Percentiles rank a stretch among this genome's conserved stretches.
phyloP scores from a whole-genome alignment of 805 yeast genomes.

The Candida dendrica region DNA sequence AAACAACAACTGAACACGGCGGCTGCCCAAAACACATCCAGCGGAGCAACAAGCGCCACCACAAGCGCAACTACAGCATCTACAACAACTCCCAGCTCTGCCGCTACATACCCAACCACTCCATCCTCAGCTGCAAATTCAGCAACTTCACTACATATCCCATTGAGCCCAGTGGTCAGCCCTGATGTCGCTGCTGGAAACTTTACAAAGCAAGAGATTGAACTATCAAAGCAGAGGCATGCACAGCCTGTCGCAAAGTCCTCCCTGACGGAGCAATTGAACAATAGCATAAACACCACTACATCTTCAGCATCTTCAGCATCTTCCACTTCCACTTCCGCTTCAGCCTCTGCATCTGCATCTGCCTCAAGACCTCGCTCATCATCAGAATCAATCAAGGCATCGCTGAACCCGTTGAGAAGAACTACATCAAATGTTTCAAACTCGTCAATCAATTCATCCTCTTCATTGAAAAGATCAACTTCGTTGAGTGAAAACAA shows the following conservation, averaged over 20 bases:
- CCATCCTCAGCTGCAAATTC: slow-evolving; percentile 3
- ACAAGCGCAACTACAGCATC: slow-evolving; percentile 7
- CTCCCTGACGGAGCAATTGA: background rate
- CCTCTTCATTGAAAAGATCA: background rate
- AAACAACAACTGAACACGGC: background rate
- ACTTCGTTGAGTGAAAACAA: background rate
- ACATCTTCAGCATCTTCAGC: no score
- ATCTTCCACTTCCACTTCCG: no score
- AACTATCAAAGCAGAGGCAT: background rate
- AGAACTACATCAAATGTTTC: slow-evolving; percentile 1
- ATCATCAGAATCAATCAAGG: slow-evolving; percentile 13
- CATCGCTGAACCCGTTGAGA: background rate
- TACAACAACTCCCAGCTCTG: slow-evolving; percentile 2
- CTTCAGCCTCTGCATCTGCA: no score
- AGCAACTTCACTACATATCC: slow-evolving; percentile 4
- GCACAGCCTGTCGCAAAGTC: background rate
- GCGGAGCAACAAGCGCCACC: slow-evolving; percentile 10
- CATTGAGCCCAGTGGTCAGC: slow-evolving; percentile 1
- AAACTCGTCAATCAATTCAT: background rate
- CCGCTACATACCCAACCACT: slow-evolving; percentile 6
- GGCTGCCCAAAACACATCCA: slow-evolving; percentile 7
- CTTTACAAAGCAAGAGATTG: background rate
- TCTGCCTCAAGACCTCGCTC: slow-evolving; percentile 18
- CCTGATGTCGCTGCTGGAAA: slow-evolving; percentile 3
- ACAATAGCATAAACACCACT: background rate